Evolutionary conservation across 2,329 filamentous ascomycete genomes (phyloP).

Genomic region (Bipolaris zeicola): DNA sequence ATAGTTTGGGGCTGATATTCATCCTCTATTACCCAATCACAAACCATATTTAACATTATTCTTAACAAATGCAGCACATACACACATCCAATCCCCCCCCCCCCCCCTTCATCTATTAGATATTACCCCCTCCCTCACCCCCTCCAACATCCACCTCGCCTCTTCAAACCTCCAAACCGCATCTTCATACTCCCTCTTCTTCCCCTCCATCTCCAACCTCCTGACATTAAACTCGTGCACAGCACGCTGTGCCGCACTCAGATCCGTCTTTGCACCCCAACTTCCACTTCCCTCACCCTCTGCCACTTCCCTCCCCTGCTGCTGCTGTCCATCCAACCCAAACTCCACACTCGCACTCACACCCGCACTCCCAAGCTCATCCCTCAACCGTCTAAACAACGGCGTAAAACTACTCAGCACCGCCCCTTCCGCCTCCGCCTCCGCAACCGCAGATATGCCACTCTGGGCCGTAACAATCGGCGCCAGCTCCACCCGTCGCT

Average conservation of each 20-base stretch:
- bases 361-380: not conserved
- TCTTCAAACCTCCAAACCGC: constrained; percentile 8
- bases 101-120: too few species aligned
- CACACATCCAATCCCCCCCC: too few species aligned
- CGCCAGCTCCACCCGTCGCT: too few species aligned
- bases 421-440: not conserved
- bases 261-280: not conserved
- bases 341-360: not conserved
- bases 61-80: too few species aligned
- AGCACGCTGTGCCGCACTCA: constrained; percentile 9
- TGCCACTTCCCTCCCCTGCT: not conserved
- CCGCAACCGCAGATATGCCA: not conserved
- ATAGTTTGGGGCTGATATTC: too few species aligned
- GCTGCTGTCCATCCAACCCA: not conserved
- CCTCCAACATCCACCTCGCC: constrained; percentile 9
- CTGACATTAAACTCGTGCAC: constrained; percentile 15
- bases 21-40: too few species aligned
- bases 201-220: constrained; percentile 6
- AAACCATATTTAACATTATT: too few species aligned
- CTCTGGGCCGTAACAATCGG: too few species aligned
- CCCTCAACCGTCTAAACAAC: not conserved
- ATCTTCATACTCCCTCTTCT: constrained; percentile 2
- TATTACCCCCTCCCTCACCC: not conserved
- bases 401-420: constrained; percentile 1
- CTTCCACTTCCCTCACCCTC: too few species aligned